Percentiles rank a stretch among this genome's conserved stretches.
Evolutionary conservation across 1,284 basidiomycete species (phyloP).

Genomic region (Pseudozyma flocculosa): DNA sequence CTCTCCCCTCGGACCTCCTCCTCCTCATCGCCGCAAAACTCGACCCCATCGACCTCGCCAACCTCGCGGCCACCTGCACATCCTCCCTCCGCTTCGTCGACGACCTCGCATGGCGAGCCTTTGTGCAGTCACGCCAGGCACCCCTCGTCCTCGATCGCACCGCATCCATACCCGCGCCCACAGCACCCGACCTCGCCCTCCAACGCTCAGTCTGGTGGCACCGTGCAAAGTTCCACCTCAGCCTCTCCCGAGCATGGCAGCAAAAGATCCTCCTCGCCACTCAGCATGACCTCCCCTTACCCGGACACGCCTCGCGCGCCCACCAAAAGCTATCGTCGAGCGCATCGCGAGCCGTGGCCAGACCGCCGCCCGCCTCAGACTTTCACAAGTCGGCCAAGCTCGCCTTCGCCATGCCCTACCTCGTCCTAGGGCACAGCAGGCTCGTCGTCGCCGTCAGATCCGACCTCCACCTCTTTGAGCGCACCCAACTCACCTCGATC

Average conservation of each 20-base stretch:
- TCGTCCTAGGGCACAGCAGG: slow-evolving; percentile 4
- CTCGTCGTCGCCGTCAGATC: slow-evolving; percentile 15
- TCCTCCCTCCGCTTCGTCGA: slow-evolving; percentile 12
- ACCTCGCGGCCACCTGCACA: slow-evolving; percentile 6
- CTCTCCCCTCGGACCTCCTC: slow-evolving; percentile 22
- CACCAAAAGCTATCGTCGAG: too few relatives aligned
- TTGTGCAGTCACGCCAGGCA: neutral
- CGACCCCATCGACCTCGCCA: neutral
- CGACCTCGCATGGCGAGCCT: slow-evolving; percentile 9
- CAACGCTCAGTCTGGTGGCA: neutral
- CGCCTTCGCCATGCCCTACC: slow-evolving; percentile 18
- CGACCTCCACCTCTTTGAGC: slow-evolving; percentile 6
- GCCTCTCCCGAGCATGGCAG: neutral
- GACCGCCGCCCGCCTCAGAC: neutral
- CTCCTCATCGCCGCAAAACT: slow-evolving; percentile 19
- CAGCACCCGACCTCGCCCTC: neutral
- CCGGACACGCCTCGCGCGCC: too few relatives aligned
- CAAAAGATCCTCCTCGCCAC: too few relatives aligned
- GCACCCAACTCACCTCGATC: neutral
- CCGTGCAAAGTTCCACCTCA: neutral
- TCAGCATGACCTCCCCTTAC: too few relatives aligned
- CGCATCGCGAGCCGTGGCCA: too few relatives aligned
- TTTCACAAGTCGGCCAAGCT: neutral
- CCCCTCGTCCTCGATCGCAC: neutral
- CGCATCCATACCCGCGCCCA: neutral